phyloP scores from a whole-genome alignment of 2,329 filamentous ascomycete species.

The Huntiella omanensis region DNA sequence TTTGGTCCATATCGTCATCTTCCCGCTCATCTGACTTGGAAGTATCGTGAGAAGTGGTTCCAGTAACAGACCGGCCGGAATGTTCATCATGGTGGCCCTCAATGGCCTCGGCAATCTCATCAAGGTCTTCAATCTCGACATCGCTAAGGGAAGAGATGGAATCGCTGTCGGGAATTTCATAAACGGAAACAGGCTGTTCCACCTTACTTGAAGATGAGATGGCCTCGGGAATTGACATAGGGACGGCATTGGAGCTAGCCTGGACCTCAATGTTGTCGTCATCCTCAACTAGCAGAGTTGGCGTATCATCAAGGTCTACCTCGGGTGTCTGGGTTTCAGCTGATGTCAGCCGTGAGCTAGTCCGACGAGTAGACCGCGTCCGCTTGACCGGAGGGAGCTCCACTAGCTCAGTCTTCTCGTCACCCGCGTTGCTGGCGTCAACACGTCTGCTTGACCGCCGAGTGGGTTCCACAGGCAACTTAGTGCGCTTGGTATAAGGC shows the following conservation, averaged over 20 bases:
- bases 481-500: not conserved
- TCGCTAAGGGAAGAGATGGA: slow-evolving; percentile 10
- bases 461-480: not conserved
- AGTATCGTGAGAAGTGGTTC: not conserved
- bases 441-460: not conserved
- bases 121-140: slow-evolving; percentile 8
- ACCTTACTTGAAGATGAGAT: not conserved
- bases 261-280: not conserved
- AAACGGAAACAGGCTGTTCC: not conserved
- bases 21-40: too few relatives aligned
- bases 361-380: not conserved
- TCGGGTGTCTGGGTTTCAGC: not conserved
- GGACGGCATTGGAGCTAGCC: not conserved
- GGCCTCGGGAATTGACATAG: not conserved
- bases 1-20: too few relatives aligned
- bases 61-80: not conserved
- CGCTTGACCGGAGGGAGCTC: not conserved
- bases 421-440: not conserved
- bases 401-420: not conserved
- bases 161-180: slow-evolving; percentile 5
- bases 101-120: slow-evolving; percentile 5
- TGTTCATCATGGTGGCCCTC: not conserved
- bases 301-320: not conserved
- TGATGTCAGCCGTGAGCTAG: not conserved
- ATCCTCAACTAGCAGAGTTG: not conserved